A percentile compares a stretch with the other conserved stretches of the same genome.
These are phyloP conservation scores for Populus deltoides DNA, from an alignment of 345 rosid species.

Conservation along the genomic window DNA sequence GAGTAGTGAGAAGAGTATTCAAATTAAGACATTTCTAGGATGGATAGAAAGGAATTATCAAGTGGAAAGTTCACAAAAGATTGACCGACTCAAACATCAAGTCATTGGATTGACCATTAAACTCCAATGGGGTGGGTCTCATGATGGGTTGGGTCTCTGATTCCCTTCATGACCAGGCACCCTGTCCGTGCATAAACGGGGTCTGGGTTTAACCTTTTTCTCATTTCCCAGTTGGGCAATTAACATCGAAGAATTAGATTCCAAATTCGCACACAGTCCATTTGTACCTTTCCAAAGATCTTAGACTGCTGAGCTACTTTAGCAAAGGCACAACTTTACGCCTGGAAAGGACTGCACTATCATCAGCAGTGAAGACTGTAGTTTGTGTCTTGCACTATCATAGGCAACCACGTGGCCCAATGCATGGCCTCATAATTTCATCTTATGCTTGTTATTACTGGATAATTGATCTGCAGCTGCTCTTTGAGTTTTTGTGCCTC, in stretches of 20 bases:
- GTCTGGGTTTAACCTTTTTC: background rate
- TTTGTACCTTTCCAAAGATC: conserved; percentile 27
- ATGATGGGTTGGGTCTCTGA: conserved; percentile 8
- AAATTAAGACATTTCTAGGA: conserved; percentile 9
- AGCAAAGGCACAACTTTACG: conserved; percentile 19
- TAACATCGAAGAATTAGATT: conserved; percentile 31
- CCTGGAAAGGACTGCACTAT: conserved; percentile 14
- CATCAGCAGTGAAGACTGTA: background rate
- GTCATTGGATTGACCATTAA: conserved; percentile 8
- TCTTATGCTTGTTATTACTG: too few relatives aligned
- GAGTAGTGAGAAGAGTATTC: background rate
- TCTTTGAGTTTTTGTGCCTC: too few relatives aligned
- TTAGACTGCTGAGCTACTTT: conserved; percentile 29
- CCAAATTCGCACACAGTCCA: conserved; percentile 10
- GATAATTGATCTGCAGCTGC: background rate
- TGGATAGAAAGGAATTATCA: conserved; percentile 11
- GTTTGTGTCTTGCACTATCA: background rate
- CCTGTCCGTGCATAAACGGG: background rate
- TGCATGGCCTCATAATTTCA: background rate
- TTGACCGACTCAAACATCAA: background rate
- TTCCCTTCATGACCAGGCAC: background rate
- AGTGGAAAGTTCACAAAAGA: conserved; percentile 19
- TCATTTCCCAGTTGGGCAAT: conserved; percentile 18
- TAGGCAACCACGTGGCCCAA: background rate
- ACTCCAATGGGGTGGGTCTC: conserved; percentile 7